Conservation (phyloP, 805 yeast species). For the Candida sanyiensis region DNA sequence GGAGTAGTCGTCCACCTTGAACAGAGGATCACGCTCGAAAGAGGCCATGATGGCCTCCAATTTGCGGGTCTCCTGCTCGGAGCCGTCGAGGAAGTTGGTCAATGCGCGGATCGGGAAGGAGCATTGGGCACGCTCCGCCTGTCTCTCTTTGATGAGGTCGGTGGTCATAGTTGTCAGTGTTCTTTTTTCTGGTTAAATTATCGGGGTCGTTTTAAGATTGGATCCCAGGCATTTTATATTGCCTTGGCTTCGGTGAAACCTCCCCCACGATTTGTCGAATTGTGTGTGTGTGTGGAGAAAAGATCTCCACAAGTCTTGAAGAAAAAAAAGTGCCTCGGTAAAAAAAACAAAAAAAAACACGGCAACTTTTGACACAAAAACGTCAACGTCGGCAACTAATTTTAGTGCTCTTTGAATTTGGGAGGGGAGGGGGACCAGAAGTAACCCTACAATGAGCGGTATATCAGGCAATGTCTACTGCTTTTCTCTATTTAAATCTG, state of each 20-base stretch:
- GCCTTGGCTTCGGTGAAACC: no score
- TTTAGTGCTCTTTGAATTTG: background rate
- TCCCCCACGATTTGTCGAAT: no score
- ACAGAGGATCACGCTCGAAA: slow-evolving; percentile 61
- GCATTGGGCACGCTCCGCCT: slow-evolving; percentile 38
- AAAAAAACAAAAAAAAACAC: no score
- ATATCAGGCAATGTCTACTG: no score
- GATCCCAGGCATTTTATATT: no score
- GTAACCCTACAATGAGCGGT: no score
- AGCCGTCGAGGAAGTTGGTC: slow-evolving; percentile 50
- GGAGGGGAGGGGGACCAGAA: no score
- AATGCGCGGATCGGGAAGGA: slow-evolving; percentile 38
- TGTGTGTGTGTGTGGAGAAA: no score
- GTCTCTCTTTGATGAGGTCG: slow-evolving; percentile 17
- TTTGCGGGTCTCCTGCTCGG: slow-evolving; percentile 37
- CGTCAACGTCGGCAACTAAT: no score
- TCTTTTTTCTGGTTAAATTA: background rate
- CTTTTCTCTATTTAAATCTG: slow-evolving; percentile 28
- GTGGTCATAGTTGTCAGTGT: slow-evolving; percentile 2
- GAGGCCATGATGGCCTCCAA: slow-evolving; percentile 46
- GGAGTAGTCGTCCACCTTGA: slow-evolving; percentile 49
- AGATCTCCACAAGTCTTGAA: no score
- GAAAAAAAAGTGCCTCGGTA: no score
- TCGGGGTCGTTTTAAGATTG: background rate
- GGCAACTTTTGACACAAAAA: no score